Evolutionary conservation across 345 rosid species (phyloP), one percentile per base, ranked within the genome.

Genomic region (Clarkia xantiana): DNA sequence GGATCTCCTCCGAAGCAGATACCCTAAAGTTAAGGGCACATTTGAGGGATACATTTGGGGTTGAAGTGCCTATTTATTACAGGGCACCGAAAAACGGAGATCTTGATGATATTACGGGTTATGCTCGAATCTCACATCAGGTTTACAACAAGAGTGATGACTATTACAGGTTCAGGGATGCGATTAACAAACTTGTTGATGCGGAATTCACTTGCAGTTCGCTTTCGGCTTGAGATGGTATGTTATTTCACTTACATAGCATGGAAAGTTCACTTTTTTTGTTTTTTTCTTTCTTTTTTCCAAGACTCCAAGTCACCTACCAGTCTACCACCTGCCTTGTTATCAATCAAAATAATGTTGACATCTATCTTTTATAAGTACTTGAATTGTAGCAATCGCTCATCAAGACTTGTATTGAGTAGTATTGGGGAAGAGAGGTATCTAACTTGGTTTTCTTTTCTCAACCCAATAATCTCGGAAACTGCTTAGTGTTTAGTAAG

Each of bases 81-180:
- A 72, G 82, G 38, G 60, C 79, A 18, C 75, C 70, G 1, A 74
- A 45, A 55, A 80, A 80, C 16, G 87, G 68, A 6, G 94, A 80
- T 60, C 63, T 55, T 46, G 74, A 54, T 68, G 55, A 64, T 0
- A 52, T 76, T 3, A 73, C 98, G 0, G 96, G 86, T 0, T 91
- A 86, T 64, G 96, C 81, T 8, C 70, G 96, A 41, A 83, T 86
- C 53, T 91, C 98, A n/a, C 67, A 77, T 66, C 98, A 91, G 66
- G 71, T 91, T 55, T 91, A 91, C 62, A 91, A 91, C 62, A 81
- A 76, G 57, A 68, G 62, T 50, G 84, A 73, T 38, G 96, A 91
- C 58, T 91, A 83, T 62, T 59, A 73, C 77, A 81, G 61, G 70
- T 76, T 83, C 16, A 71, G 83, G 63, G 86, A 91, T 57, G 85